phyloP scores from a whole-genome alignment of 441 rosid genomes.

The Gossypium davidsonii region DNA sequence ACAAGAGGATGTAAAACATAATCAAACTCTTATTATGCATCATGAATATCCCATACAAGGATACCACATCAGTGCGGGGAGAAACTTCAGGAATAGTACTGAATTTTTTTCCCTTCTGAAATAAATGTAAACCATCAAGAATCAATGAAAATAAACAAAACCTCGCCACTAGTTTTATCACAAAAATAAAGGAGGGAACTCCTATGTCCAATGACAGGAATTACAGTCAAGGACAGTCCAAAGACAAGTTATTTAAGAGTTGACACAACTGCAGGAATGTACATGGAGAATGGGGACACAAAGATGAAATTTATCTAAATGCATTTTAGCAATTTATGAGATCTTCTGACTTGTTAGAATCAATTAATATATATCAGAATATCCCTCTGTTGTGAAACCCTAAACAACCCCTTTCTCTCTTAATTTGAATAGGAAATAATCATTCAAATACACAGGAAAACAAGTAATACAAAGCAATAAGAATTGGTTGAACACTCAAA shows the following conservation, averaged over 20 bases:
- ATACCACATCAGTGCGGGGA: not conserved
- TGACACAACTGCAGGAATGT: not conserved
- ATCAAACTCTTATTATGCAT: not conserved
- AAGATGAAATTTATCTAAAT: not conserved
- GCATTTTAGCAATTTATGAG: not conserved
- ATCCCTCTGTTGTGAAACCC: not conserved
- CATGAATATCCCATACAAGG: not conserved
- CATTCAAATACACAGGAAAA: slow-evolving; percentile 2
- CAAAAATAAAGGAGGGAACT: not conserved
- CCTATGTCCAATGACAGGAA: not conserved
- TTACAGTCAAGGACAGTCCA: not conserved
- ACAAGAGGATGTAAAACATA: not conserved
- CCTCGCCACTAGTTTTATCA: not conserved
- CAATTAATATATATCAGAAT: not conserved
- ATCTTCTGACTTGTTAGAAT: not conserved
- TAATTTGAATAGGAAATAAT: not conserved
- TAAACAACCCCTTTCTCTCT: not conserved
- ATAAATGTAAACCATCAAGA: not conserved
- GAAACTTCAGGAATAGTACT: not conserved
- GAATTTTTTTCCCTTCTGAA: not conserved
- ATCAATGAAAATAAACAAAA: not conserved
- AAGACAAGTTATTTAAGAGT: not conserved
- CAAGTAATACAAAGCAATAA: not conserved
- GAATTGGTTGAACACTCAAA: not conserved
- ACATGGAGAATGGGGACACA: not conserved